phyloP scores from a whole-genome alignment of 345 rosid genomes.

The Citrus glauca region DNA sequence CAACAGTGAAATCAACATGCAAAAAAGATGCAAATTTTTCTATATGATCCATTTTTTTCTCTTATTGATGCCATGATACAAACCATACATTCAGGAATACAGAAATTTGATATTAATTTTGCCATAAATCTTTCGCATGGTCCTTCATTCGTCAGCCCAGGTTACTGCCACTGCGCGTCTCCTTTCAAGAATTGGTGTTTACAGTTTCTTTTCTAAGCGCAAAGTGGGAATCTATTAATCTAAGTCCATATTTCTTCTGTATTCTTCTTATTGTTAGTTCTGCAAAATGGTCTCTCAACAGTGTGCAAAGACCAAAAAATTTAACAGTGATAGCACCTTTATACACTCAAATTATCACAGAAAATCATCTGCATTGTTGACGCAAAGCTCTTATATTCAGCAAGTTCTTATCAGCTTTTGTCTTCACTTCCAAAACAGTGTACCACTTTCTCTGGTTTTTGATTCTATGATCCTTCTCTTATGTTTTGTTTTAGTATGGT shows the following conservation, averaged over 20 bases:
- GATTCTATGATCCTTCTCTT: slow-evolving; percentile 35
- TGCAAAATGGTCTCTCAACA: background rate
- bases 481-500: slow-evolving; percentile 18
- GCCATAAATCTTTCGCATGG: background rate
- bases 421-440: slow-evolving; percentile 42
- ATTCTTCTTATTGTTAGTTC: background rate
- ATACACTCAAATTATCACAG: background rate
- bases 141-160: background rate
- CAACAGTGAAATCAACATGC: background rate
- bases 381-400: slow-evolving; percentile 19
- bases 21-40: background rate
- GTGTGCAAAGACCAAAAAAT: background rate
- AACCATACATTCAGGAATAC: background rate
- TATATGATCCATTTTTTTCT: background rate
- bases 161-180: background rate
- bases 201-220: background rate
- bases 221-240: background rate
- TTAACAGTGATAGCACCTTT: background rate
- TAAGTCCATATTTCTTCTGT: background rate
- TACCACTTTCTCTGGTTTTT: slow-evolving; percentile 37
- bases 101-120: background rate
- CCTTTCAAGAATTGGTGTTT: background rate
- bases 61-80: background rate
- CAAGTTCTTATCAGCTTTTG: slow-evolving; percentile 43
- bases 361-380: background rate